phyloP scores from a whole-genome alignment of 192 early-diverging fungal species.

The Dissophora globulifera region DNA sequence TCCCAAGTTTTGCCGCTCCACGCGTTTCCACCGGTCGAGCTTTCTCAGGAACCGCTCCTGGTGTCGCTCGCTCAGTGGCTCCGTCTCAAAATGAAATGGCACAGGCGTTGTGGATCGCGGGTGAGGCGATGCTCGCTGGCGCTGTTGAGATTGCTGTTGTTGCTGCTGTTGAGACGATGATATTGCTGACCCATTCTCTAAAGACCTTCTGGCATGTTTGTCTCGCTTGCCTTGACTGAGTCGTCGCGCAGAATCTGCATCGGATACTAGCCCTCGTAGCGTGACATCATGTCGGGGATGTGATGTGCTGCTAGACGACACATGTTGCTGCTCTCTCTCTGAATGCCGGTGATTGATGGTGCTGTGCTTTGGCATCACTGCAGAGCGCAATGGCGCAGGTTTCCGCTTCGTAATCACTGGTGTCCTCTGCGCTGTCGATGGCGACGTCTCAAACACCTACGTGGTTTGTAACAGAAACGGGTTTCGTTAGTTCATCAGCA shows the following conservation, averaged over 20 bases:
- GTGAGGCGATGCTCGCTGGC: too few species aligned
- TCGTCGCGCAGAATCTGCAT: slow-evolving; percentile 31
- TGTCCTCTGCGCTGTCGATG: background rate
- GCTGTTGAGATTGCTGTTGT: too few species aligned
- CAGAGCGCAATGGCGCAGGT: slow-evolving; percentile 5
- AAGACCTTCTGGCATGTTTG: background rate
- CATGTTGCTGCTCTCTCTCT: background rate
- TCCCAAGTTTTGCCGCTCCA: slow-evolving; percentile 49
- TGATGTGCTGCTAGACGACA: too few species aligned
- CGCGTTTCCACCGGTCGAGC: slow-evolving; percentile 52
- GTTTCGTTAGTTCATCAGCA: too few species aligned
- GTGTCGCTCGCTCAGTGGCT: slow-evolving; percentile 52
- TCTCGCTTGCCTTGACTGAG: slow-evolving; percentile 15
- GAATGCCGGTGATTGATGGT: background rate
- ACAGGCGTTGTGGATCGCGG: slow-evolving; percentile 16
- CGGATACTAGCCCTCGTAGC: slow-evolving; percentile 8
- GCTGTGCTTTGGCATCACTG: slow-evolving; percentile 7
- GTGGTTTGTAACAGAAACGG: too few species aligned
- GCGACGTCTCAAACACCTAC: slow-evolving; percentile 19
- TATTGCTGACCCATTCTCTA: too few species aligned
- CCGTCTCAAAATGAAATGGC: slow-evolving; percentile 64
- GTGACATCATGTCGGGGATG: slow-evolving; percentile 13
- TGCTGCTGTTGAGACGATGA: too few species aligned
- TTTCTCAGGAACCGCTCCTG: slow-evolving; percentile 54
- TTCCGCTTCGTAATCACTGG: background rate